Evolutionary conservation across 23 red algal species (phyloP), one percentile per base, ranked within the genome.

Genomic region (Pyropia haitanensis): DNA sequence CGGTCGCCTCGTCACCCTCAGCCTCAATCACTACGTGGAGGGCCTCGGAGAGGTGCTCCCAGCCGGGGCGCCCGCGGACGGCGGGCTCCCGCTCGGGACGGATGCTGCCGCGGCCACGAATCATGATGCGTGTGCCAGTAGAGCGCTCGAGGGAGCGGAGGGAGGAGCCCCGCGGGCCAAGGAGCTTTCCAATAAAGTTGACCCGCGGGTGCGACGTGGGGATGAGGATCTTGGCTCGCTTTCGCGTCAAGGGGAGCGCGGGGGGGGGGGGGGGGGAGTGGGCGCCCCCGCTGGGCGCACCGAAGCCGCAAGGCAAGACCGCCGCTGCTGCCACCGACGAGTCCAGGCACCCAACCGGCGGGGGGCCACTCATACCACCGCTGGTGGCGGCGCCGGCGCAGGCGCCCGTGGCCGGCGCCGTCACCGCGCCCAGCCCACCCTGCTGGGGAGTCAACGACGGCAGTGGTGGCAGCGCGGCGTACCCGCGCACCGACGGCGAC

Each of bases 51-150:
- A 91, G 85, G 55, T 91, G 87, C 64, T 91, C 87, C 69, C 72
- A 91, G 27, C 87, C 87, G 30, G 87, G 87, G 18, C 85, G 87
- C 23, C 87, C 87, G 18, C 80, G 54, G 29, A 91, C 87, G 30
- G 87, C 87, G 25, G 48, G 58, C 79, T 91, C 87, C 39, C 85
- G 87, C 22, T 91, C 87, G 28, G 87, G 87, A 18, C 87, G 76
- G 56, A 91, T 91, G 27, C 70, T 78, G 25, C 87, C 87, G 18
- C 63, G 53, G 2, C 87, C 87, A 21, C 87, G 61, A 31, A 91
- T 91, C 87, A 91, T 91, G 13, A 91, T 91, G 28, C 68, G 71
- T 16, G 80, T 87, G 15, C 77, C 76, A 16, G 87, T 91, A 2
- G 87, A 80, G 33, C 62, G 74, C 53, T 91, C 87, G 6, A 91